Evolutionary conservation across 169 alveolate genomes (phyloP).

Genomic region (Eimeria tenella): DNA sequence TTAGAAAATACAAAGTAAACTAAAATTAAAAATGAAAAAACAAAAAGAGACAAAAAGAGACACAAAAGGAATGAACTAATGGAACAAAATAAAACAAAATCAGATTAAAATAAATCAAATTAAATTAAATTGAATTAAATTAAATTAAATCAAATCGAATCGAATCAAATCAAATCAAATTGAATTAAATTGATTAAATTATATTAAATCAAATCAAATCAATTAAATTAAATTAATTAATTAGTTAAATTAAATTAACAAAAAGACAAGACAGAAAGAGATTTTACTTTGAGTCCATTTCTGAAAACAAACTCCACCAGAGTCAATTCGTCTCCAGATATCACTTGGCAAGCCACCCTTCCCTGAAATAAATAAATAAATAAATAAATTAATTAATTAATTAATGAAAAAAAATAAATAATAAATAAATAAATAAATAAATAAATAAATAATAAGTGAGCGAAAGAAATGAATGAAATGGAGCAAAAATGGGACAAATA

Average conservation of each 20-base stretch:
- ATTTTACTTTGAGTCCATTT: conserved; percentile 22
- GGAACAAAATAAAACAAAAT: no score
- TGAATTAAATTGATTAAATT: no score
- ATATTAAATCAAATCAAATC: no score
- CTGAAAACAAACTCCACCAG: conserved; percentile 57
- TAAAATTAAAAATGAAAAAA: not conserved
- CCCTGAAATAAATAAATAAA: conserved; percentile 15
- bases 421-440: not conserved
- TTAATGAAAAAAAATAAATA: not conserved
- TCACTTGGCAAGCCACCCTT: conserved; percentile 67
- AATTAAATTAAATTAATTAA: no score
- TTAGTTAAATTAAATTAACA: no score
- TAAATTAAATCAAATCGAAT: no score
- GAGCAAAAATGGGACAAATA: not conserved
- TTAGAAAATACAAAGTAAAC: no score
- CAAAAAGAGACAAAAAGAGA: not conserved
- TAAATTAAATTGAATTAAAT: no score
- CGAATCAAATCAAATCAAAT: no score
- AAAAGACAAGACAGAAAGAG: not conserved
- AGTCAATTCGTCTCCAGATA: conserved; percentile 69
- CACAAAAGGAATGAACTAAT: no score
- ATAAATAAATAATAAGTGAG: not conserved
- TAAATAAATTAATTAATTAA: not conserved
- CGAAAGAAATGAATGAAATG: not conserved
- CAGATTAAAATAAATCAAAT: no score